Evolutionary conservation across 129 eudicot species (phyloP).

Genomic region (Logfia minima): DNA sequence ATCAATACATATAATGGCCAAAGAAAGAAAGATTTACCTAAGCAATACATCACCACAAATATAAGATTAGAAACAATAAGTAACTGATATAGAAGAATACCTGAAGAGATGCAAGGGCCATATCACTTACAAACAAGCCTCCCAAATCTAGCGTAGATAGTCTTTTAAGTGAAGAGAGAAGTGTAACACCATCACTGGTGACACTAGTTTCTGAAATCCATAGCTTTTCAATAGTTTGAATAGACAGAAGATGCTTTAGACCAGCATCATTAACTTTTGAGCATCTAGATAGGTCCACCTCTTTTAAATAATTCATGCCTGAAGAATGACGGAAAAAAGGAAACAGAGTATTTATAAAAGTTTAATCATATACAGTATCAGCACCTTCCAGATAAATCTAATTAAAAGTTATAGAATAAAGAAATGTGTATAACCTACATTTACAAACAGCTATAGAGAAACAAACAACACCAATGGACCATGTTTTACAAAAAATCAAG

Average conservation of each 20-base stretch:
- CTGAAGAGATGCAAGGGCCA: slow-evolving; percentile 72
- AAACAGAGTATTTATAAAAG: slow-evolving; percentile 4
- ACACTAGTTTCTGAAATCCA: slow-evolving; percentile 81
- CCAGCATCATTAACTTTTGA: slow-evolving; percentile 80
- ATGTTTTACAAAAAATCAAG: slow-evolving; percentile 1
- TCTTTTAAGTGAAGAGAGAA: slow-evolving; percentile 59
- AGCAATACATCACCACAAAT: slow-evolving; percentile 6
- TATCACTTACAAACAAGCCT: slow-evolving; percentile 71
- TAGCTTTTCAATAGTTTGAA: slow-evolving; percentile 58
- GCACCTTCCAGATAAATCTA: background rate
- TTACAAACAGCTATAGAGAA: slow-evolving; percentile 2
- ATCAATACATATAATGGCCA: background rate
- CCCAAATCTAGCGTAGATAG: slow-evolving; percentile 76
- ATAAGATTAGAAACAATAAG: background rate
- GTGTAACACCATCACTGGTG: slow-evolving; percentile 61
- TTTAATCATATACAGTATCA: slow-evolving; percentile 3
- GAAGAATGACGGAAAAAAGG: slow-evolving; percentile 12
- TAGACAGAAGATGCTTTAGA: slow-evolving; percentile 66
- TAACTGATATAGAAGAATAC: slow-evolving; percentile 29
- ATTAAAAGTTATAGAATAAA: background rate
- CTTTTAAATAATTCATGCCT: slow-evolving; percentile 72
- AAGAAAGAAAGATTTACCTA: background rate
- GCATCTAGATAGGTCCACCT: slow-evolving; percentile 85
- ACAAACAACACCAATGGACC: background rate
- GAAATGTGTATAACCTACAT: background rate